Base-by-base conservation (phyloP, 2,329 filamentous ascomycete species). In the Penicillium sp. region DNA sequence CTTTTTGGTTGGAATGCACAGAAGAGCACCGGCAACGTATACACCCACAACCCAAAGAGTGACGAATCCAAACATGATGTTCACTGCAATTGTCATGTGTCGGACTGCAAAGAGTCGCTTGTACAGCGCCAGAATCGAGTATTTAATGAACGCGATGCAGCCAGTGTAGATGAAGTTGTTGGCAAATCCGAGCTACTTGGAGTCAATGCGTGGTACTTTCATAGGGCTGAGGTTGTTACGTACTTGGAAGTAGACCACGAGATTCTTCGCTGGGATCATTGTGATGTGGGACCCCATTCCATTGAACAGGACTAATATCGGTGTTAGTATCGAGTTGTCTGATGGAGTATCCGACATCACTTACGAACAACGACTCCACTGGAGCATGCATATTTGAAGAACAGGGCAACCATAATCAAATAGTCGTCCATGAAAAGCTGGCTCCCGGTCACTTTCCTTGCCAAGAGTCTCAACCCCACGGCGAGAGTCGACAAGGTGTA, bases 351-450 rank as follows among this genome's bases (percentile, higher is more conserved):
- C 15, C 7, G 6, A 27, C 15, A 37, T 27, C 18, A 68, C 66
- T 57, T 37, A 68, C 66, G 56, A 27, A 60, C 60, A 6, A 58
- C 56, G 8, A 65, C 64, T 31, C 65, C 66, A 42, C 61, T 61
- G 1, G 66, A 68, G 45, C 66, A 68, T 46, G 65, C 64, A 56
- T 68, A 68, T 58, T 68, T 68, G 50, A 68, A 66, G 23, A 68
- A 39, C 51, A 70, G 50, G 46, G 67, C 67, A 38, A 68, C 50
- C 4, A 70, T 25, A 42, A 69, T 69, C 53, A 70, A 55, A 47
- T 65, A 65, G 54, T 70, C 67, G 54, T 70, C 68, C 54, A 69
- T 25, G 37, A 63, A 68, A n/a, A 70, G 44, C 7, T 44, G 58
- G 29, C 57, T 61, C 1, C 65, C 64, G 7, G 60, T 67, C 42